Evolutionary conservation across 495 filamentous ascomycete species (phyloP).

Genomic region (Hypoxylon lienhwacheense): DNA sequence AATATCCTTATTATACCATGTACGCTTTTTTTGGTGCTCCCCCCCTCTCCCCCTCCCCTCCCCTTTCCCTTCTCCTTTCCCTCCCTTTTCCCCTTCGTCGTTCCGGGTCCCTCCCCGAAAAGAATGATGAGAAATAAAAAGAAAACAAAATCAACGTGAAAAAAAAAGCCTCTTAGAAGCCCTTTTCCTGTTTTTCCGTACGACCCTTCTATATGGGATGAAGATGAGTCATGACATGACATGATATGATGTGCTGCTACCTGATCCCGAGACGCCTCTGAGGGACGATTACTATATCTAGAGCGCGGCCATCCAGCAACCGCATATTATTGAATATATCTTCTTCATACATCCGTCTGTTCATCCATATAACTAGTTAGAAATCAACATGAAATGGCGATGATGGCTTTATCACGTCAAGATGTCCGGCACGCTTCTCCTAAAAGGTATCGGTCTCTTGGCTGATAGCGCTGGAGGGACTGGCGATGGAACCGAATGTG

Average conservation of each 20-base stretch:
- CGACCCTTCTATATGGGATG: constrained; percentile 14
- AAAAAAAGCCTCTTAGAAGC: too few species aligned
- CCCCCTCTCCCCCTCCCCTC: too few species aligned
- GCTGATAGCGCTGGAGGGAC: constrained; percentile 38
- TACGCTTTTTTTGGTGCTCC: too few species aligned
- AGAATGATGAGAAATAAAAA: too few species aligned
- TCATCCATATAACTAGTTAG: constrained; percentile 22
- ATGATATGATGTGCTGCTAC: too few species aligned
- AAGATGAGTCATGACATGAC: constrained; percentile 9
- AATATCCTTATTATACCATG: too few species aligned
- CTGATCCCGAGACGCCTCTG: constrained; percentile 20
- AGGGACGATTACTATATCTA: constrained; percentile 34
- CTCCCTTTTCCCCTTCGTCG: too few species aligned
- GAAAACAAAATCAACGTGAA: too few species aligned
- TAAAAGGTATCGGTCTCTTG: constrained; percentile 60
- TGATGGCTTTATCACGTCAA: constrained; percentile 28
- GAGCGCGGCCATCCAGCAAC: constrained; percentile 28
- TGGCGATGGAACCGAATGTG: constrained; percentile 56
- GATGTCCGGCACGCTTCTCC: constrained; percentile 28
- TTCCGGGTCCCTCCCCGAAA: too few species aligned
- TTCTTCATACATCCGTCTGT: constrained; percentile 22
- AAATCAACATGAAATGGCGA: constrained; percentile 38
- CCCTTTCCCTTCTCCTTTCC: too few species aligned
- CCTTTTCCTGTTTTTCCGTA: constrained; percentile 7
- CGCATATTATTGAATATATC: constrained; percentile 21